Conservation (phyloP, 208 protist species). For the Crithidia expoeki region DNA sequence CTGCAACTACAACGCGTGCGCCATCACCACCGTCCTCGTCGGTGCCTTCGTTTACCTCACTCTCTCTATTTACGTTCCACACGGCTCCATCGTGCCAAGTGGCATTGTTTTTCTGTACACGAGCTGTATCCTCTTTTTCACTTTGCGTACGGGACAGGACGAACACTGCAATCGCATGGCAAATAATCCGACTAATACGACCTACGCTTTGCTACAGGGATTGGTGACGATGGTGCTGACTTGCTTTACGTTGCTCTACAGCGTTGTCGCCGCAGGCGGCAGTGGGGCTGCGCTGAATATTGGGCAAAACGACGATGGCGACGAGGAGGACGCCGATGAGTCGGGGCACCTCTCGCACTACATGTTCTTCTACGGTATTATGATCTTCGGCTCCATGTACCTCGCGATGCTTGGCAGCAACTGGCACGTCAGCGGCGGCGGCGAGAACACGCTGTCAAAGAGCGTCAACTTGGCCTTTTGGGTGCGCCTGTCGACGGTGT, state of each 20-base stretch:
- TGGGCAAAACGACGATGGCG: conserved; percentile 68
- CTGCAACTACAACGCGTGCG: conserved; percentile 88
- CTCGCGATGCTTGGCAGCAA: conserved; percentile 92
- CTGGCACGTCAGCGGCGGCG: conserved; percentile 87
- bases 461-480: conserved; percentile 86
- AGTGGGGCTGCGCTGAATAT: conserved; percentile 63
- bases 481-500: conserved; percentile 89
- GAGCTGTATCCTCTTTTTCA: conserved; percentile 83
- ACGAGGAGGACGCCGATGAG: conserved; percentile 78
- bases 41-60: conserved; percentile 76
- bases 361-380: conserved; percentile 94
- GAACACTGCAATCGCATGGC: conserved; percentile 73
- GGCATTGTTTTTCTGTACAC: conserved; percentile 93
- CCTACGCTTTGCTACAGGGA: conserved; percentile 65
- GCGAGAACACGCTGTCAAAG: conserved; percentile 41
- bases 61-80: conserved; percentile 85
- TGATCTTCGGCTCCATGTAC: conserved; percentile 95
- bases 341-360: conserved; percentile 85
- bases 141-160: conserved; percentile 69
- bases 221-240: conserved; percentile 47
- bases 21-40: conserved; percentile 82
- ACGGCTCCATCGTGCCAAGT: conserved; percentile 91
- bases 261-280: conserved; percentile 74
- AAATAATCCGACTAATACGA: conserved; percentile 15
- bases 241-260: conserved; percentile 78